These are phyloP conservation scores for Suhomyces xylopsoci DNA, from an alignment of 805 yeast genomes.

Conservation along the genomic window DNA sequence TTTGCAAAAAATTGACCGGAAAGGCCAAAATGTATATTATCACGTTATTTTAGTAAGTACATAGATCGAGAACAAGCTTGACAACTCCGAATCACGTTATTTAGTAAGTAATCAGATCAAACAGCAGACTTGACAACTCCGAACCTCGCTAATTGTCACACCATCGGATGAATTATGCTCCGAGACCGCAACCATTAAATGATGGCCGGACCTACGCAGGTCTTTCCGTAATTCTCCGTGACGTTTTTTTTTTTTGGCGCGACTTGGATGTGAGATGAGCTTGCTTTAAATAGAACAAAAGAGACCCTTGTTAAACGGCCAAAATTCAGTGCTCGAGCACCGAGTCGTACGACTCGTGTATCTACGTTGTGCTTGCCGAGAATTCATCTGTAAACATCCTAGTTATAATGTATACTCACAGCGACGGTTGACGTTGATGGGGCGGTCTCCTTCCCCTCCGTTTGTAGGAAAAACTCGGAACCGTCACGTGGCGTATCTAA, in stretches of 20 bases:
- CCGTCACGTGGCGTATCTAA: constrained; percentile 2
- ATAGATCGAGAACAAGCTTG: not conserved
- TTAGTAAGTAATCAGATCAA: too few relatives aligned
- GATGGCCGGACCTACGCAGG: not conserved
- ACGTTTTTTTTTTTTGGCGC: not conserved
- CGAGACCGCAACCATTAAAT: not conserved
- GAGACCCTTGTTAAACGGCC: not conserved
- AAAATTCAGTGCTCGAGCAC: not conserved
- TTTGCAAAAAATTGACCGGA: not conserved
- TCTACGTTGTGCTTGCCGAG: not conserved
- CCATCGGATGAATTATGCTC: not conserved
- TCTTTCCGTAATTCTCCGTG: not conserved
- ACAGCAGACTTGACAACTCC: not conserved
- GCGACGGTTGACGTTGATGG: not conserved
- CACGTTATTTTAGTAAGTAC: not conserved
- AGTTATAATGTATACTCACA: too few relatives aligned
- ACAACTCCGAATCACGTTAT: too few relatives aligned
- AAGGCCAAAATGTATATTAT: not conserved
- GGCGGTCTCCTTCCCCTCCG: constrained; percentile 3
- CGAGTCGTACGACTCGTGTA: not conserved
- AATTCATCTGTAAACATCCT: not conserved
- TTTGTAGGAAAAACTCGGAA: constrained; percentile 1
- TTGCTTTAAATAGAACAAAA: not conserved
- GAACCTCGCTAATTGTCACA: not conserved
- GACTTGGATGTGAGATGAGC: not conserved